A percentile compares a stretch with the other conserved stretches of the same genome.
These are phyloP conservation scores for Blastobotrys chiropterorum DNA, from an alignment of 805 yeast species.

Conservation along the genomic window DNA sequence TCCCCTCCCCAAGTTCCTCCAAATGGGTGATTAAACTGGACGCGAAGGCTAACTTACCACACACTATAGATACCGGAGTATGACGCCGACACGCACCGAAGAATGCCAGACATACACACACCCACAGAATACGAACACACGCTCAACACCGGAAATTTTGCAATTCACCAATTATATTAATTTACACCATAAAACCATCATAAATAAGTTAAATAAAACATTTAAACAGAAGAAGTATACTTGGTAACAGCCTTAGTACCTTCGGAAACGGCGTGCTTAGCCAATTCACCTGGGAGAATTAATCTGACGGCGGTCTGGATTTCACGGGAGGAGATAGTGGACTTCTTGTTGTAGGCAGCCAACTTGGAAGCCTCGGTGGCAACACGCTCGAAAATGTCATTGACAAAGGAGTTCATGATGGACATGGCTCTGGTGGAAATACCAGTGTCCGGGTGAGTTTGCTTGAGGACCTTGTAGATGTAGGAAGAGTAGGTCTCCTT, in stretches of 20 bases:
- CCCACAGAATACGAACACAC: neutral
- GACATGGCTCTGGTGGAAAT: slow-evolving; percentile 98
- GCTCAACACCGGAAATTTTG: neutral
- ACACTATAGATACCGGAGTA: too few species aligned
- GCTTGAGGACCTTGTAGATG: slow-evolving; percentile 97
- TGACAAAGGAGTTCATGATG: slow-evolving; percentile 96
- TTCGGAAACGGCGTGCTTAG: slow-evolving; percentile 97
- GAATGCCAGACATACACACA: neutral
- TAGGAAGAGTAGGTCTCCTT: slow-evolving; percentile 97
- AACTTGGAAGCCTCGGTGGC: slow-evolving; percentile 97
- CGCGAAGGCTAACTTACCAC: too few species aligned
- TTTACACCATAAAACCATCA: slow-evolving; percentile 2
- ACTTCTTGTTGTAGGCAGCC: slow-evolving; percentile 98
- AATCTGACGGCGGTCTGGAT: slow-evolving; percentile 98
- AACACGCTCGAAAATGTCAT: slow-evolving; percentile 96
- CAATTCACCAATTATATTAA: neutral
- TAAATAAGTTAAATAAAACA: slow-evolving; percentile 2
- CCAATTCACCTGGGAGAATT: slow-evolving; percentile 97
- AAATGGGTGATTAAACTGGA: too few species aligned
- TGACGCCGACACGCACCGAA: too few species aligned
- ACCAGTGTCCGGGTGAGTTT: slow-evolving; percentile 99
- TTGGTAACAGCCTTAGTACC: slow-evolving; percentile 98
- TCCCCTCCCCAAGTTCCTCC: too few species aligned
- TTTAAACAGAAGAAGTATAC: slow-evolving; percentile 57
- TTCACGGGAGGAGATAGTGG: slow-evolving; percentile 97